Evolutionary conservation across 345 rosid genomes (phyloP).

Genomic region (Nephelium lappaceum): DNA sequence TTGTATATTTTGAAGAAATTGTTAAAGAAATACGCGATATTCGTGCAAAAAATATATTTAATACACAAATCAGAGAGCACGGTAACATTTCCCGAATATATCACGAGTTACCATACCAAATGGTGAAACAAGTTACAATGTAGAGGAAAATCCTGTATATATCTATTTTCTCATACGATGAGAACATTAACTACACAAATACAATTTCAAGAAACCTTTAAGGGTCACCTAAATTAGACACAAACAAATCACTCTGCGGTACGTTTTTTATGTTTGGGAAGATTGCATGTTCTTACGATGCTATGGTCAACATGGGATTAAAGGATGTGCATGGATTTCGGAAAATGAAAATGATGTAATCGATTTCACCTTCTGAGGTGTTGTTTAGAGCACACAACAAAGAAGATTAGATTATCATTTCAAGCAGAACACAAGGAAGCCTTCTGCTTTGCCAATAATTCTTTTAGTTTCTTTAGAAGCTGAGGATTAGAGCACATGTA

Average conservation of each 20-base stretch:
- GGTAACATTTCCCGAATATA: background rate
- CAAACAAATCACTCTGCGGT: no score
- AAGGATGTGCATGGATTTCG: background rate
- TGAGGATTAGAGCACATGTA: constrained; percentile 56
- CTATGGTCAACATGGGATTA: background rate
- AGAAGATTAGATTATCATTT: no score
- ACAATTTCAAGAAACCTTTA: background rate
- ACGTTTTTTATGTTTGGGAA: background rate
- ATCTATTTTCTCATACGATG: background rate
- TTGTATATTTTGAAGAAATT: no score
- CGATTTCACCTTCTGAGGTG: background rate
- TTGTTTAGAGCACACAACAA: background rate
- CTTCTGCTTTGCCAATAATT: constrained; percentile 69
- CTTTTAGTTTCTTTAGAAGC: constrained; percentile 70
- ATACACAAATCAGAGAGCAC: background rate
- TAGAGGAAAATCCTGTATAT: background rate
- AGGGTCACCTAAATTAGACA: background rate
- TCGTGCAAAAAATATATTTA: no score
- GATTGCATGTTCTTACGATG: background rate
- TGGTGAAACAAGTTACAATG: background rate
- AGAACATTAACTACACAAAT: background rate
- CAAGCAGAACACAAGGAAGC: constrained; percentile 63
- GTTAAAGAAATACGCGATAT: no score
- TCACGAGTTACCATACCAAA: background rate
- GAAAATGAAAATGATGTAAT: background rate